A percentile compares a stretch with the other conserved stretches of the same genome.
phyloP scores from a whole-genome alignment of 1,284 basidiomycete genomes.

The Naganishia sp. region DNA sequence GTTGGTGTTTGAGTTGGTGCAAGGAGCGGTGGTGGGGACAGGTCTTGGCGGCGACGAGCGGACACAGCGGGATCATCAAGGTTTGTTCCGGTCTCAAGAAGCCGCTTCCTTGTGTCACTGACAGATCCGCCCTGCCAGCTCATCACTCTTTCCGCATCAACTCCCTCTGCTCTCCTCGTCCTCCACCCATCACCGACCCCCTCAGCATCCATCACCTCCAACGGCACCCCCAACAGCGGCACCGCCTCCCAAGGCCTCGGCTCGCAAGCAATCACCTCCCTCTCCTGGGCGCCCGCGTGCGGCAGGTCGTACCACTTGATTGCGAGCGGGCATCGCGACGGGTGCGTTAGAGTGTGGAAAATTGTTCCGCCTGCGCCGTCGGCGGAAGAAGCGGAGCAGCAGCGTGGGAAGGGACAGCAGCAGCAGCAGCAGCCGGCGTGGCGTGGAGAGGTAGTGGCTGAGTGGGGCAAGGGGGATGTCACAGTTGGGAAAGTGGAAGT shows the following conservation, averaged over 20 bases:
- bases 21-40: constrained; percentile 92
- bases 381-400: constrained; percentile 40
- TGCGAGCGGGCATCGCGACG: constrained; percentile 82
- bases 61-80: constrained; percentile 71
- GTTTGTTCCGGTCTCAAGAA: constrained; percentile 54
- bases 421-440: constrained; percentile 55
- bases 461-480: constrained; percentile 76
- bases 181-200: constrained; percentile 41
- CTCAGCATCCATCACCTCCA: constrained; percentile 7
- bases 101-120: neutral
- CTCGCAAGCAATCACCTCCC: constrained; percentile 67
- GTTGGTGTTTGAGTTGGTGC: constrained; percentile 91
- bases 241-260: constrained; percentile 35
- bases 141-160: constrained; percentile 54
- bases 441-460: constrained; percentile 72
- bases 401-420: constrained; percentile 33
- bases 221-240: constrained; percentile 36
- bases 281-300: constrained; percentile 88
- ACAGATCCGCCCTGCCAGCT: constrained; percentile 46
- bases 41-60: constrained; percentile 72
- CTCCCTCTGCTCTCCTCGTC: constrained; percentile 48
- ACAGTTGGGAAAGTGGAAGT: constrained; percentile 88
- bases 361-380: constrained; percentile 57
- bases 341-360: constrained; percentile 83
- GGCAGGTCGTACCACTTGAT: constrained; percentile 88